Base-by-base conservation (phyloP, 1,284 basidiomycete genomes). In the Boletus mariae region DNA sequence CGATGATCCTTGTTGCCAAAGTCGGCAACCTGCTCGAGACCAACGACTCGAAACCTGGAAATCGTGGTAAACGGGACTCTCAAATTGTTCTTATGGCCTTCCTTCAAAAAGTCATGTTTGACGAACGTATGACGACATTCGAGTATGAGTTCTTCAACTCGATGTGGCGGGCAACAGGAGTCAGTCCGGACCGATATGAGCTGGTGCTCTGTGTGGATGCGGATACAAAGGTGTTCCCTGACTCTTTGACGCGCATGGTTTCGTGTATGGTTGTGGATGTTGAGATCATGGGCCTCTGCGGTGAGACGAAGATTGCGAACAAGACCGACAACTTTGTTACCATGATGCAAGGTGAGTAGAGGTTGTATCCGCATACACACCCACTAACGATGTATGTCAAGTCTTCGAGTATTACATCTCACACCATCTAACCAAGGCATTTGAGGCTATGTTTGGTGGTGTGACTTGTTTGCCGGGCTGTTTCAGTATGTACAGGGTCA, bases 321-420 rank as follows among this genome's bases (percentile, higher is more conserved):
- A 99, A 99, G 79, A 84, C 88, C 26, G 94, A 96, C 69, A 93
- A 91, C 15, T 98, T 96, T 81, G 95, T 99, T 28, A 98, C 97
- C 6, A 95, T 95, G 90, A 98, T 98, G 70, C 96, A 99, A 82
- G 92, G 92, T 94, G 57, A 53, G 52, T 34, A 41, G 5, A 47
- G 42, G 35, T 49, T 13, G 4, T 13, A 10, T 43, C 6, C 17
- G 12, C n/a, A 1, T 25, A 13, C 10, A 23, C 32, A n/a, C 43
- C 57, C 54, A 52, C 49, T 64, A 52, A 50, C 56, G 10, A 15
- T 1, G 2, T 9, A 2, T 38, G 5, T 45, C 43, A 60, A 90
- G 97, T 99, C 49, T 98, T 98, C 71, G 96, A 98, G 73, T 99
- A 99, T 74, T 98, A 98, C 79, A 98, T 98, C 72, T 98, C 96